Evolutionary conservation across 2,329 filamentous ascomycete genomes (phyloP).

Genomic region (Aureobasidium subglaciale): DNA sequence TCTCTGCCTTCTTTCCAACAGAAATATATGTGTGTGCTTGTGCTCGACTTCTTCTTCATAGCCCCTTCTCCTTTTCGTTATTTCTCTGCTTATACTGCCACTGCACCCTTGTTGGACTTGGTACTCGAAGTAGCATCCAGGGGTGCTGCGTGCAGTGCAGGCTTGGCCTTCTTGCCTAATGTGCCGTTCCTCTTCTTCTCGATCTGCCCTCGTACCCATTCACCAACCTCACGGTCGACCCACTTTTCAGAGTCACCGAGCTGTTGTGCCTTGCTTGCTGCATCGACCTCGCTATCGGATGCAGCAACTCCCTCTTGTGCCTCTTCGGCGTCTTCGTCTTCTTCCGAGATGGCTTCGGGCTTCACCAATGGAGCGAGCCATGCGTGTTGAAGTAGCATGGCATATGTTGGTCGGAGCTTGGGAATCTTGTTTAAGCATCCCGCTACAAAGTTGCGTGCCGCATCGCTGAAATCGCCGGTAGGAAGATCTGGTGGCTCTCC

Average conservation of each 20-base stretch:
- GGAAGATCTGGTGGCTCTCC: constrained; percentile 91
- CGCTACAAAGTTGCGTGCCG: constrained; percentile 77
- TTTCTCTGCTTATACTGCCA: neutral
- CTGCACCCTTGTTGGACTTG: constrained; percentile 1
- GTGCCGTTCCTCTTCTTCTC: constrained; percentile 56
- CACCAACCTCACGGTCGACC: constrained; percentile 74
- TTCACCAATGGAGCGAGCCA: constrained; percentile 76
- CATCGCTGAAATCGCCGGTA: constrained; percentile 65
- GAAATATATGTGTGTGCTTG: neutral
- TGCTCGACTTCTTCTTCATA: neutral
- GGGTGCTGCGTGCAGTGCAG: constrained; percentile 81
- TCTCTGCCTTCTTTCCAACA: neutral
- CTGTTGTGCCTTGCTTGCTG: neutral
- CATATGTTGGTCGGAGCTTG: constrained; percentile 86
- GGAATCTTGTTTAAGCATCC: constrained; percentile 90
- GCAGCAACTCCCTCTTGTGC: constrained; percentile 23
- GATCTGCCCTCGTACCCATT: constrained; percentile 72
- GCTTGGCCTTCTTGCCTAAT: constrained; percentile 53
- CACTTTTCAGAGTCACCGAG: constrained; percentile 28
- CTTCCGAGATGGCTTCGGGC: constrained; percentile 66
- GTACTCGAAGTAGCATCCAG: constrained; percentile 50
- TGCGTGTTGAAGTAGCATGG: constrained; percentile 78
- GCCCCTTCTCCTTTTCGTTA: neutral
- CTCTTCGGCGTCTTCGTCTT: constrained; percentile 46
- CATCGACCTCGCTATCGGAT: constrained; percentile 25